Conservation (phyloP, 805 yeast genomes). For the Schwanniomyces polymorphus region DNA sequence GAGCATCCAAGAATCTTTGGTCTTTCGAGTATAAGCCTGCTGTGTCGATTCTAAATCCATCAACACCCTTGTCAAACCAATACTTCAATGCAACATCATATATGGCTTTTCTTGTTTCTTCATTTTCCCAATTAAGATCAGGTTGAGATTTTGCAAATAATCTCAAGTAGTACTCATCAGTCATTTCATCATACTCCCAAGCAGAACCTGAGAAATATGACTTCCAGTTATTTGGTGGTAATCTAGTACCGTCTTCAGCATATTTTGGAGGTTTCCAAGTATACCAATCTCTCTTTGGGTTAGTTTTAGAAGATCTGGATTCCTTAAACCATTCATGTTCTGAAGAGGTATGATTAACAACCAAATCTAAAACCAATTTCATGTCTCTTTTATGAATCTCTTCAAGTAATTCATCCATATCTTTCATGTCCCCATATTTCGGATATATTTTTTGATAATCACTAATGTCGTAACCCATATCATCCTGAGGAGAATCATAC, state of each 20-base stretch:
- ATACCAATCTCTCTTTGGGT: slow-evolving; percentile 63
- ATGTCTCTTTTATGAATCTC: slow-evolving; percentile 50
- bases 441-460: slow-evolving; percentile 54
- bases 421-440: slow-evolving; percentile 54
- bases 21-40: slow-evolving; percentile 54
- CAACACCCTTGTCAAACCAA: slow-evolving; percentile 58
- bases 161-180: slow-evolving; percentile 55
- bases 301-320: slow-evolving; percentile 49
- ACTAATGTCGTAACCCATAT: slow-evolving; percentile 63
- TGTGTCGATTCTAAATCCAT: slow-evolving; percentile 60
- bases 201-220: slow-evolving; percentile 55
- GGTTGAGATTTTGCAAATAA: slow-evolving; percentile 57
- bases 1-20: slow-evolving; percentile 48
- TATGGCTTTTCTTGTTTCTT: slow-evolving; percentile 33
- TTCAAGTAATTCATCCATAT: slow-evolving; percentile 48
- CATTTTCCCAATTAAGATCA: slow-evolving; percentile 62
- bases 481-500: slow-evolving; percentile 59
- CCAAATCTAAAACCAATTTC: slow-evolving; percentile 55
- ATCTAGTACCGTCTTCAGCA: slow-evolving; percentile 48
- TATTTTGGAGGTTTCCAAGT: slow-evolving; percentile 53
- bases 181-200: slow-evolving; percentile 54
- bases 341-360: slow-evolving; percentile 56
- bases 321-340: slow-evolving; percentile 62
- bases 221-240: slow-evolving; percentile 59
- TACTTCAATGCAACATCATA: slow-evolving; percentile 48